These are phyloP conservation scores for Teratosphaeria viscida DNA, from an alignment of 2,329 filamentous ascomycete species.

Conservation along the genomic window DNA sequence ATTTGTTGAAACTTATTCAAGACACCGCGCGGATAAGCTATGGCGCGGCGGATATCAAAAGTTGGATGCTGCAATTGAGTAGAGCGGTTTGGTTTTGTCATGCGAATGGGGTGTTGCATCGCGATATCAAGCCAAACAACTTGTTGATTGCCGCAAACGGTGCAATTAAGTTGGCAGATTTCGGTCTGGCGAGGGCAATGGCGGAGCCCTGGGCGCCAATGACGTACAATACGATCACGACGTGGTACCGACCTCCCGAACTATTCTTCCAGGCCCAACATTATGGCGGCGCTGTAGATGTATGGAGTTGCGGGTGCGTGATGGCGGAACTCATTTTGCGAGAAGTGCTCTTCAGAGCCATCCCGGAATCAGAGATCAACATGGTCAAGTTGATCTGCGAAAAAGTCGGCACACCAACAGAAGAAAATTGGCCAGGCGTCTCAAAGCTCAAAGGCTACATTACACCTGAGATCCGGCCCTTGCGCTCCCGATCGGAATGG, in stretches of 20 bases:
- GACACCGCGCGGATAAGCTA: slow-evolving; percentile 71
- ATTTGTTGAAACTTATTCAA: slow-evolving; percentile 88
- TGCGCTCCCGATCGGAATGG: slow-evolving; percentile 61
- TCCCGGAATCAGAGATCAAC: slow-evolving; percentile 74
- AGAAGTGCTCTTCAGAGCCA: slow-evolving; percentile 58
- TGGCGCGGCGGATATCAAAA: slow-evolving; percentile 82
- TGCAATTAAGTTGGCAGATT: slow-evolving; percentile 93
- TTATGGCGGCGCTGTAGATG: slow-evolving; percentile 82
- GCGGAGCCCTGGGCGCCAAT: slow-evolving; percentile 76
- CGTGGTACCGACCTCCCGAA: slow-evolving; percentile 94
- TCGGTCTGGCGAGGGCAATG: slow-evolving; percentile 83
- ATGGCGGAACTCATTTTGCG: slow-evolving; percentile 84
- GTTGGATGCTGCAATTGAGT: slow-evolving; percentile 96
- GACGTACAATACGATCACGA: slow-evolving; percentile 91
- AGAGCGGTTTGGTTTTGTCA: slow-evolving; percentile 95
- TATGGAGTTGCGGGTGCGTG: slow-evolving; percentile 89
- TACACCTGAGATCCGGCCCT: slow-evolving; percentile 50
- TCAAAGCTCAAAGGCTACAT: slow-evolving; percentile 69
- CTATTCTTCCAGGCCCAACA: slow-evolving; percentile 81
- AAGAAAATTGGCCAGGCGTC: slow-evolving; percentile 93
- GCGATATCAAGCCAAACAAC: slow-evolving; percentile 99
- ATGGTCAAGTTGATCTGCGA: slow-evolving; percentile 78
- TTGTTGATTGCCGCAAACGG: slow-evolving; percentile 86
- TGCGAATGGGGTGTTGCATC: slow-evolving; percentile 84
- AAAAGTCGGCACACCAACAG: slow-evolving; percentile 78